These are phyloP conservation scores for Colletotrichum spaethianum DNA, from an alignment of 2,329 filamentous ascomycete species.

Conservation along the genomic window DNA sequence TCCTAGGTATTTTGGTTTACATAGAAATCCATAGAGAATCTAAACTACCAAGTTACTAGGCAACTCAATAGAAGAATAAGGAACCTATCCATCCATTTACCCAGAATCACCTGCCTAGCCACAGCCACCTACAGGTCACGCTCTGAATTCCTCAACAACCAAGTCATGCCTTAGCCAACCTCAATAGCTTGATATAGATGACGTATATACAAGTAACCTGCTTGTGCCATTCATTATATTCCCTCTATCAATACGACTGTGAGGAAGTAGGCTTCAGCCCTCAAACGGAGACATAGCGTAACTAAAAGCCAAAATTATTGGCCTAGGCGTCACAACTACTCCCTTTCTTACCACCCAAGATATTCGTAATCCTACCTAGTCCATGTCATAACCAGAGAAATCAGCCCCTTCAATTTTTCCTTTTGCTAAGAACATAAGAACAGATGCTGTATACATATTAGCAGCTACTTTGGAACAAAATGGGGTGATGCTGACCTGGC, in stretches of 20 bases:
- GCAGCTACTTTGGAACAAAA: neutral
- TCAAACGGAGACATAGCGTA: neutral
- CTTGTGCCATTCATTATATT: neutral
- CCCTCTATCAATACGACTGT: neutral
- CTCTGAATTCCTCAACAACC: neutral
- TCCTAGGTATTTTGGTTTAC: no score
- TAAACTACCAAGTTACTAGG: no score
- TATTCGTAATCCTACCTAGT: constrained; percentile 14
- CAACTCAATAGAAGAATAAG: no score
- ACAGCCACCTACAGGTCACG: no score
- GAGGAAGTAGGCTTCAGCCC: neutral
- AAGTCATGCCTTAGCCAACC: neutral
- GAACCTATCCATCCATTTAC: no score
- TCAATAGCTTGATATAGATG: neutral
- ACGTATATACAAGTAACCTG: neutral
- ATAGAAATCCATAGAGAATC: no score
- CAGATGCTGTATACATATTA: neutral
- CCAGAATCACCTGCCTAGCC: no score
- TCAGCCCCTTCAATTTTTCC: constrained; percentile 18
- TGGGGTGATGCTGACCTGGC: neutral
- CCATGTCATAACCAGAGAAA: constrained; percentile 16
- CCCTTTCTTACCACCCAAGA: constrained; percentile 12
- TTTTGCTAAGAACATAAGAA: constrained; percentile 17
- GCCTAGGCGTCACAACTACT: constrained; percentile 5
- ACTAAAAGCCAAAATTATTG: neutral